A percentile compares a stretch with the other conserved stretches of the same genome.
These are phyloP conservation scores for Cladosporium velox DNA, from an alignment of 2,329 filamentous ascomycete genomes.

Conservation along the genomic window DNA sequence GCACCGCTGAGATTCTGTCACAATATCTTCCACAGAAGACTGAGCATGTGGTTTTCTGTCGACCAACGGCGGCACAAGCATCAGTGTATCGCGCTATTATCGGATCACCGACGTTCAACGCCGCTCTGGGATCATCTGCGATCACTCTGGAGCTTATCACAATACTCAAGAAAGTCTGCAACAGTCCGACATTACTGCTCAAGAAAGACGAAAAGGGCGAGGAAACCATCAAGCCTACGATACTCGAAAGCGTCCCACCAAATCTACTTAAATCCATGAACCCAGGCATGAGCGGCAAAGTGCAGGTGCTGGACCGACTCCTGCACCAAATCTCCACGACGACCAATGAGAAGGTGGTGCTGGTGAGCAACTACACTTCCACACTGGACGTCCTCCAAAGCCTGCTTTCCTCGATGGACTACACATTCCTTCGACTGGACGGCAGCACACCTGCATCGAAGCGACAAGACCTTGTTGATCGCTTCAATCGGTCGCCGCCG, in stretches of 20 bases:
- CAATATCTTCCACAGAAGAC: constrained; percentile 68
- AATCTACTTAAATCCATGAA: constrained; percentile 53
- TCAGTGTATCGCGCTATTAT: constrained; percentile 65
- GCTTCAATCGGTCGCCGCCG: constrained; percentile 64
- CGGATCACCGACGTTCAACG: constrained; percentile 64
- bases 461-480: constrained; percentile 68
- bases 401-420: constrained; percentile 60
- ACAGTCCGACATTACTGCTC: constrained; percentile 64
- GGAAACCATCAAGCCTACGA: constrained; percentile 36
- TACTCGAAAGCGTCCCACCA: constrained; percentile 51
- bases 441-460: constrained; percentile 65
- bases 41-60: constrained; percentile 68
- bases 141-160: constrained; percentile 69
- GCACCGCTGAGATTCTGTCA: constrained; percentile 66
- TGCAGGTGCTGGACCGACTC: constrained; percentile 67
- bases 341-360: constrained; percentile 69
- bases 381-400: constrained; percentile 68
- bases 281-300: constrained; percentile 63
- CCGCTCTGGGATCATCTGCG: constrained; percentile 62
- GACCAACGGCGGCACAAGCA: constrained; percentile 61
- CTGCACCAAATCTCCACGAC: constrained; percentile 61
- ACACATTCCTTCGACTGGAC: constrained; percentile 68
- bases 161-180: constrained; percentile 73
- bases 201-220: constrained; percentile 51
- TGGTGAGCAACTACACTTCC: constrained; percentile 76